Base-by-base conservation (phyloP, 805 yeast genomes). In the Zygosaccharomyces gambellarensis region DNA sequence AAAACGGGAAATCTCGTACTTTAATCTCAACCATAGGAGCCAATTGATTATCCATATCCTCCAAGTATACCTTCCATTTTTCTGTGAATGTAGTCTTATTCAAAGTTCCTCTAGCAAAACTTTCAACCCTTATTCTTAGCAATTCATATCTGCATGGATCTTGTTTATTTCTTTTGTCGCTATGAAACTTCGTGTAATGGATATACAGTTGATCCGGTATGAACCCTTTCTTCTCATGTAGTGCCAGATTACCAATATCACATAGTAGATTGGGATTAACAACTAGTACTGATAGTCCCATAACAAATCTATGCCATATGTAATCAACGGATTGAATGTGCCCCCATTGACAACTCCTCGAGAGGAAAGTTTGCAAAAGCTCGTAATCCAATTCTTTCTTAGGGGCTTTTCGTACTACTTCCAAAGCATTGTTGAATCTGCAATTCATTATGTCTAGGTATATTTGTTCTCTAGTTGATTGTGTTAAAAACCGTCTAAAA, bases 51-150 rank as follows among this genome's bases (percentile, higher is more conserved):
- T 64, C 70, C 46, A 67, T 50, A 22, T 62, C 68, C 42, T 59
- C 56, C 11, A 65, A n/a, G 42, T 59, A 63, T 5, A 63, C 61
- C 38, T 63, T 63, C 71, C 71, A 67, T 43, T 63, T 64, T 36
- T 63, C 64, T 19, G 55, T 44, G 41, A 67, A 65, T 9, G 41
- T 32, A 1, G 58, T 55, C 41, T 52, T 51, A 1, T 29, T 31
- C 14, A 38, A 39, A 3, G 62, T 59, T 2, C 61, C 57, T 31
- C 51, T 55, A 4, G 68, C 67, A 55, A 63, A 64, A 29, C 62
- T 59, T 43, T 66, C 67, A 9, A 59, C 55, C 42, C 60, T 61
- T n/a, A 56, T 55, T 27, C 61, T 48, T 10, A 63, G 29, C 12
- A 63, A 50, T 36, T 59, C 62, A 45, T 55, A 60, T 29, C 57